These are phyloP conservation scores for Phytophthora aleatoria DNA, from an alignment of 352 stramenopile species.

Conservation along the genomic window DNA sequence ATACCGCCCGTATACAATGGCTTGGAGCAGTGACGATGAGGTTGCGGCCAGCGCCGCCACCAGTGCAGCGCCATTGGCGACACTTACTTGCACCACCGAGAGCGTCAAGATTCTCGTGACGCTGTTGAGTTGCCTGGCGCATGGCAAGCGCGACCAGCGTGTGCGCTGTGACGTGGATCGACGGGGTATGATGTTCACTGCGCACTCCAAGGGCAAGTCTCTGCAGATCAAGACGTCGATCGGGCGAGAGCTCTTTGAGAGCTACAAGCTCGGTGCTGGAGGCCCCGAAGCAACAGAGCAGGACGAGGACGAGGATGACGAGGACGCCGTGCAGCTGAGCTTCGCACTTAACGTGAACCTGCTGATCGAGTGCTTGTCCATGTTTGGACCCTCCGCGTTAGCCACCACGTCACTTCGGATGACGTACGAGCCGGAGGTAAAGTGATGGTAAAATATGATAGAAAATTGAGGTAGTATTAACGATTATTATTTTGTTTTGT, in stretches of 20 bases:
- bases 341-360: conserved; percentile 77
- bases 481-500: conserved; percentile 2
- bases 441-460: not conserved
- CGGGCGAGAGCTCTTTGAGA: conserved; percentile 75
- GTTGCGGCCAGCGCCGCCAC: conserved; percentile 2
- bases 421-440: conserved; percentile 66
- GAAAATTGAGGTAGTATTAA: conserved; percentile 1
- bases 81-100: conserved; percentile 59
- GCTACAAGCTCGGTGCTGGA: conserved; percentile 47
- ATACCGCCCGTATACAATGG: conserved; percentile 6
- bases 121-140: conserved; percentile 65
- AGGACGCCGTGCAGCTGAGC: conserved; percentile 53
- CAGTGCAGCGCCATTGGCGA: conserved; percentile 27
- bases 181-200: conserved; percentile 71
- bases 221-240: conserved; percentile 89
- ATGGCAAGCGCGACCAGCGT: conserved; percentile 78
- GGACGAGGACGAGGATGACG: conserved; percentile 23
- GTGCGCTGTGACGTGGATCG: conserved; percentile 78
- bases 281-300: conserved; percentile 20
- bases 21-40: conserved; percentile 31
- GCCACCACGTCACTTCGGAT: conserved; percentile 76
- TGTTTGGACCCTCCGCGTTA: conserved; percentile 72
- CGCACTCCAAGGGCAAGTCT: conserved; percentile 85
- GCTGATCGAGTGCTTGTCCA: conserved; percentile 81
- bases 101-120: conserved; percentile 82